Conservation (phyloP, 2,329 filamentous ascomycete genomes). For the Fusarium lateritium region DNA sequence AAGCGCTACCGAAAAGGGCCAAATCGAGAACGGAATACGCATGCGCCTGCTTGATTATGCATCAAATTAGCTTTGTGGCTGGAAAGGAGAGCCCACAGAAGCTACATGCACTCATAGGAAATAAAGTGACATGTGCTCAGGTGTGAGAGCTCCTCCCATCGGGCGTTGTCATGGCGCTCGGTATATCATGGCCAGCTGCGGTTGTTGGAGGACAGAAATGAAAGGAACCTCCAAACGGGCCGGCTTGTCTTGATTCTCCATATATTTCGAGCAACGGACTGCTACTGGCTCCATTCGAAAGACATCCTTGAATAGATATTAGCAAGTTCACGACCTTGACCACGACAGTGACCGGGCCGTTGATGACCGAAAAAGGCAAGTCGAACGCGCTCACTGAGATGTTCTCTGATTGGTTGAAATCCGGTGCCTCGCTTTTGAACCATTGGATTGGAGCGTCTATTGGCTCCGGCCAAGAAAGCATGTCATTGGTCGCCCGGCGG, state of each 20-base stretch:
- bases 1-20: constrained; percentile 20
- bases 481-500: constrained; percentile 17
- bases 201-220: constrained; percentile 31
- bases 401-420: constrained; percentile 27
- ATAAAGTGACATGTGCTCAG: constrained; percentile 16
- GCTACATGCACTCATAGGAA: constrained; percentile 14
- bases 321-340: constrained; percentile 9
- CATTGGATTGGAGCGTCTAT: constrained; percentile 32
- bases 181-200: constrained; percentile 45
- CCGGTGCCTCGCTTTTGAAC: not conserved
- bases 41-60: constrained; percentile 30
- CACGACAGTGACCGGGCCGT: constrained; percentile 18
- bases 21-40: constrained; percentile 17
- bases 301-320: constrained; percentile 2
- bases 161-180: constrained; percentile 34
- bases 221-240: constrained; percentile 35
- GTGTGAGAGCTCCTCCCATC: constrained; percentile 18
- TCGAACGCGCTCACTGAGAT: constrained; percentile 12
- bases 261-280: constrained; percentile 22
- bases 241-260: constrained; percentile 36
- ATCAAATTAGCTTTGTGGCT: constrained; percentile 12
- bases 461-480: constrained; percentile 5
- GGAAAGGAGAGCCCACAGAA: constrained; percentile 25
- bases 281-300: not conserved
- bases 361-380: constrained; percentile 34